These are phyloP conservation scores for Haberlea rhodopensis DNA, from an alignment of 257 asterid genomes.

Conservation along the genomic window DNA sequence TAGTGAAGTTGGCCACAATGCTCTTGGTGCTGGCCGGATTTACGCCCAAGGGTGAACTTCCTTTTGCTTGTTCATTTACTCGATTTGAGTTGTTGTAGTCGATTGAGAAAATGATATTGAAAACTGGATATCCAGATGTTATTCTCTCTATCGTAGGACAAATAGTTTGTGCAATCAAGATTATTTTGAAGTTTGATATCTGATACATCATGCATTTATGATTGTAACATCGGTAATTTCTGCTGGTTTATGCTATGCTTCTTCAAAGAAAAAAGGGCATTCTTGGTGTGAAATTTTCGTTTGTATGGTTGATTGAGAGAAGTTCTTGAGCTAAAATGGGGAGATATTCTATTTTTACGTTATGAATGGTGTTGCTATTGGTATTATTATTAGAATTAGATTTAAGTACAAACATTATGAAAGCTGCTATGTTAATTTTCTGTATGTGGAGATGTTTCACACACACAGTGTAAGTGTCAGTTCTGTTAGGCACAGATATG, in stretches of 20 bases:
- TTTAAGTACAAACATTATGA: neutral
- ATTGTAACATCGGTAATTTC: no score
- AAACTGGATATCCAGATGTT: neutral
- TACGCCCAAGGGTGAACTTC: slow-evolving; percentile 85
- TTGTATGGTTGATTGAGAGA: neutral
- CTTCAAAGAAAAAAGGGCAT: neutral
- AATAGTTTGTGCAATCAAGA: neutral
- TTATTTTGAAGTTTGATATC: neutral
- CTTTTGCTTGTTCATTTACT: neutral
- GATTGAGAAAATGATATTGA: neutral
- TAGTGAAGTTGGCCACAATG: slow-evolving; percentile 99
- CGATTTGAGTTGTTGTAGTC: neutral
- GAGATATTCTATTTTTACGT: neutral
- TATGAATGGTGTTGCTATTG: neutral
- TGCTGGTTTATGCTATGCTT: neutral
- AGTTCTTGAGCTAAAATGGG: neutral
- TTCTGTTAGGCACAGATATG: neutral
- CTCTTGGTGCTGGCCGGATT: slow-evolving; percentile 99
- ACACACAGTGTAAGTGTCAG: neutral
- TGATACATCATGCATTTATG: neutral
- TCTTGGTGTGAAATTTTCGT: neutral
- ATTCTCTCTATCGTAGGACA: neutral
- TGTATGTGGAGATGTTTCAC: neutral
- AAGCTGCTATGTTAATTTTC: neutral
- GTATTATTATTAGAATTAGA: neutral